Percentiles rank a stretch among this genome's conserved stretches.
Evolutionary conservation across 139 green algal genomes (phyloP).

Genomic region (Bryopsis sp.): DNA sequence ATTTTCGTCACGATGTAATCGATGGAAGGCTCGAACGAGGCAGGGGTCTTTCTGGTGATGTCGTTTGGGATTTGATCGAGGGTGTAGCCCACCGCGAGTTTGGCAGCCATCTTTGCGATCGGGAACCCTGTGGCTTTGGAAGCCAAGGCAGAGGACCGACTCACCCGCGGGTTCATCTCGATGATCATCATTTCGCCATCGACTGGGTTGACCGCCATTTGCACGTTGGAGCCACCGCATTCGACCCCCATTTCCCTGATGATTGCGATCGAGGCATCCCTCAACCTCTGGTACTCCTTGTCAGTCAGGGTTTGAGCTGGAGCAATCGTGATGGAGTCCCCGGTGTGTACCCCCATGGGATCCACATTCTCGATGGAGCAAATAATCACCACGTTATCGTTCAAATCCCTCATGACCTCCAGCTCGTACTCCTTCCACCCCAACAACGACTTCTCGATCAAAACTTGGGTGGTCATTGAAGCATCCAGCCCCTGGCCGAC

Average conservation of each 20-base stretch:
- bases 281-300: constrained; percentile 96
- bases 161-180: constrained; percentile 99
- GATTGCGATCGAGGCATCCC: constrained; percentile 77
- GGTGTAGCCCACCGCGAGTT: constrained; percentile 92
- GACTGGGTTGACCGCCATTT: constrained; percentile 93
- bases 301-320: constrained; percentile 81
- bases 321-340: constrained; percentile 54
- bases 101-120: constrained; percentile 99
- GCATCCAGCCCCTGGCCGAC: constrained; percentile 73
- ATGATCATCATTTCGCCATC: constrained; percentile 96
- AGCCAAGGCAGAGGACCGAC: constrained; percentile 90
- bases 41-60: constrained; percentile 97
- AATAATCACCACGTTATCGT: constrained; percentile 98
- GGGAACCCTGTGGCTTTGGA: constrained; percentile 98
- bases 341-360: constrained; percentile 99
- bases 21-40: constrained; percentile 98
- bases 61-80: constrained; percentile 98
- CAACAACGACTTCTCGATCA: constrained; percentile 89
- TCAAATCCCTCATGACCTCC: constrained; percentile 97
- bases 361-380: constrained; percentile 99
- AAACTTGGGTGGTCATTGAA: constrained; percentile 86
- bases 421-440: constrained; percentile 97
- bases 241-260: constrained; percentile 98
- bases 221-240: constrained; percentile 96
- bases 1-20: constrained; percentile 99